phyloP scores from a whole-genome alignment of 2,329 filamentous ascomycete genomes.

The Paracoccidioides brasiliensis region DNA sequence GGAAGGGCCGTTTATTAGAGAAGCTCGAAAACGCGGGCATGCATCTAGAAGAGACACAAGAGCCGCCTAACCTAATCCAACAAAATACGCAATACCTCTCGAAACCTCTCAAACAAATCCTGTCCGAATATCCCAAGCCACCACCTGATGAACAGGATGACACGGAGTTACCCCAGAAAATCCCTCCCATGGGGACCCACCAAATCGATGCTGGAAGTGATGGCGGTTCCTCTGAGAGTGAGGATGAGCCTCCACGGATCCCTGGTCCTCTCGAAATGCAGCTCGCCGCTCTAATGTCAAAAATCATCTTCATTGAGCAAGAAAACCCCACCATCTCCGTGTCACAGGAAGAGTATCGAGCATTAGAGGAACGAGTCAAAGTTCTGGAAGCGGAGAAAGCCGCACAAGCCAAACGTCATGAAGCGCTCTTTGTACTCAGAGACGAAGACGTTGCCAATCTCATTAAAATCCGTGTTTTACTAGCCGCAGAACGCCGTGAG shows the following conservation, averaged over 20 bases:
- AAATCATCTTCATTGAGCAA: constrained; percentile 7
- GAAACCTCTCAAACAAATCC: constrained; percentile 1
- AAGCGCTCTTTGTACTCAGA: constrained; percentile 29
- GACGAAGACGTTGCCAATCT: constrained; percentile 33
- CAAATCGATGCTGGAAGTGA: neutral
- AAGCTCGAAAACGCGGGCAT: neutral
- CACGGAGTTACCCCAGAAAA: constrained; percentile 1
- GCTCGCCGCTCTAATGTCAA: constrained; percentile 5
- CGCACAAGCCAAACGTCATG: constrained; percentile 23
- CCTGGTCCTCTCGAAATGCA: constrained; percentile 5
- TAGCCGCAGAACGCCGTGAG: constrained; percentile 28
- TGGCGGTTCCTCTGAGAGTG: neutral
- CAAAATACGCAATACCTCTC: constrained; percentile 1
- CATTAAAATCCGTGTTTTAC: constrained; percentile 28
- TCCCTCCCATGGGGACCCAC: neutral
- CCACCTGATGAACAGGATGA: neutral
- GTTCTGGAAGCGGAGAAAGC: constrained; percentile 27
- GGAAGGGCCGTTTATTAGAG: constrained; percentile 2
- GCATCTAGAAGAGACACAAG: neutral
- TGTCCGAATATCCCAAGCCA: neutral
- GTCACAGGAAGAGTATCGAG: constrained; percentile 25
- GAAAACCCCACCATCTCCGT: constrained; percentile 14
- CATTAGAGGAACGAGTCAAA: constrained; percentile 20
- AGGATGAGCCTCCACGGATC: neutral
- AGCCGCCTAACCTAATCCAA: neutral